Base-by-base conservation (phyloP, 768 basidiomycete genomes). In the Terana coerulea region DNA sequence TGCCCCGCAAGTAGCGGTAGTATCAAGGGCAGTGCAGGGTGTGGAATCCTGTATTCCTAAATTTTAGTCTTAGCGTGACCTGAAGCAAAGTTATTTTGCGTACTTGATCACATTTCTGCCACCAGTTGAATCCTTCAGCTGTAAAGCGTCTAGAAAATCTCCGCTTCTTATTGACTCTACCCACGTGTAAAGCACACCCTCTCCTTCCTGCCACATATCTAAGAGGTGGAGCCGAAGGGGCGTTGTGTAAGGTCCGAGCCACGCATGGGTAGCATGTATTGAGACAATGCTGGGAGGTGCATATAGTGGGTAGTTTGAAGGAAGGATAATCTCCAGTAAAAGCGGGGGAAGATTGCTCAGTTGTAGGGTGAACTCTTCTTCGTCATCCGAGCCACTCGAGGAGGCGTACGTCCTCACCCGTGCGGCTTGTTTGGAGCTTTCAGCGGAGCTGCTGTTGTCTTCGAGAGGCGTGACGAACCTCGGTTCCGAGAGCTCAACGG, bases 101-200 rank as follows among this genome's bases (percentile, higher is more conserved):
- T 61, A 76, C 75, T 61, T 64, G 50, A 83, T 72, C 42, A 60
- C 33, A 29, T 61, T 37, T 15, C 36, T 55, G 39, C 72, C 63
- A 25, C 59, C 63, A 17, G 64, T 68, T 31, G 50, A 57, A 28
- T 59, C 44, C 7, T 66, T 62, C 35, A 86, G 55, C 5, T 72
- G 69, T 19, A 83, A 61, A 25, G 67, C 63, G 4, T 68, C 61
- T 21, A 91, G 64, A 61, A 90, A 87, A 29, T 83, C 79, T 3
- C 82, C 88, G 8, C 73, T 79, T 21, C 81, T 79, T 44, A 91
- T 75, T 66, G 74, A 83, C 64, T 90, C 88, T 40, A 88, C 72
- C 86, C 86, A 88, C 33, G 69, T 72, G 58, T 83, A 90, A 3
- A 91, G 70, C 5, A 86, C 70, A 19, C 77, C 76, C 30, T 84